Evolutionary conservation across 805 yeast genomes (phyloP), one percentile per base, ranked within the genome.

Genomic region (Alloascoidea africana): DNA sequence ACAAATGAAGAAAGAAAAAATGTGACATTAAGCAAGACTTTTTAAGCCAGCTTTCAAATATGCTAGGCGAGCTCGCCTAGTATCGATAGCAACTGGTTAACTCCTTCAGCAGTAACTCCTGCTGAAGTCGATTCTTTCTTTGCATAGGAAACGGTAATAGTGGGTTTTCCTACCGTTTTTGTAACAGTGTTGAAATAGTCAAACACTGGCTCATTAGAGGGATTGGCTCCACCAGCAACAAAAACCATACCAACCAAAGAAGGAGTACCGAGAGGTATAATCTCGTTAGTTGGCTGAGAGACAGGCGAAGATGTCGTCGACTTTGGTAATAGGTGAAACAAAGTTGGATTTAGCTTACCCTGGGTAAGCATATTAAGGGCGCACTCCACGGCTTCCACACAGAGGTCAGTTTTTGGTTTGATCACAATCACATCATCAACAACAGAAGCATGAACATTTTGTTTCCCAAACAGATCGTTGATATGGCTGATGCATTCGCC

Each of bases 401-500:
- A 8, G 13, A 23, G n/a, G 30, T 23, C 30, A 8, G 8, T n/a
- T 8, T 23, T 8, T n/a, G 30, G 30, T 23, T 23, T 8, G 13
- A 86, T 76, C 35, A 79, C 73, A 4, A 86, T 76, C 33, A 75
- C 70, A 44, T 74, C 71, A 42, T 74, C 69, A 40, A 80, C 74
- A 34, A 82, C 61, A 19, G 79, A 73, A 2, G 96, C 95, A 56
- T 85, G 94, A 14, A 87, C 66, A 30, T 72, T 72, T 36, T 65
- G 68, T 14, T 67, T 70, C 13, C 69, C 66, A 51, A 73, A 81
- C 19, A 78, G 60, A 35, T 79, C 91, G 55, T 89, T 86, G 39
- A 87, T 73, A 54, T 85, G 86, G 16, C 87, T 76, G 35, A 87
- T 76, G 40, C 80, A 69, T 47, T 86, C 96, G 36, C 96, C 96